A percentile compares a stretch with the other conserved stretches of the same genome.
These are phyloP conservation scores for Metschnikowia cubensis DNA, from an alignment of 805 yeast genomes.

Conservation along the genomic window DNA sequence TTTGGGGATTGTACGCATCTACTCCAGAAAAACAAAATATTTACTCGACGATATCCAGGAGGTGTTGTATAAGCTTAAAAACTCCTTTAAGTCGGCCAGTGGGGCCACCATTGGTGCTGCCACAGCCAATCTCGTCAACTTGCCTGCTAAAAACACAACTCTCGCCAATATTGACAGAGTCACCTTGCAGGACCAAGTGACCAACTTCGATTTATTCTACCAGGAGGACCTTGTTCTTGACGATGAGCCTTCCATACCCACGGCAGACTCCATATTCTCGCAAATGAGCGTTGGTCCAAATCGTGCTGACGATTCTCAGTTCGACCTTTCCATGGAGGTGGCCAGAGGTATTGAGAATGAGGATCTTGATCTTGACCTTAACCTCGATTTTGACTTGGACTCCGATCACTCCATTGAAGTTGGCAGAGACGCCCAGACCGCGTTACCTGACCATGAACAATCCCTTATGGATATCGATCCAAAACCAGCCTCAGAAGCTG, in stretches of 20 bases:
- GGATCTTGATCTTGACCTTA: slow-evolving; percentile 22
- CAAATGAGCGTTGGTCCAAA: slow-evolving; percentile 13
- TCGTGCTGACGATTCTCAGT: slow-evolving; percentile 22
- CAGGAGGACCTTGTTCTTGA: slow-evolving; percentile 53
- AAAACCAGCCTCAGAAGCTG: slow-evolving; percentile 1
- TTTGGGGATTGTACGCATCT: slow-evolving; percentile 82
- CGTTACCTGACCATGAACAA: slow-evolving; percentile 17
- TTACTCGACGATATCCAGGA: slow-evolving; percentile 75
- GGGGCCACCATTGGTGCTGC: slow-evolving; percentile 23
- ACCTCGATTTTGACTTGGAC: slow-evolving; percentile 52
- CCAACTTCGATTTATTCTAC: slow-evolving; percentile 68
- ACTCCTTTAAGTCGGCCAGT: slow-evolving; percentile 50
- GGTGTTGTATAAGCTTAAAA: slow-evolving; percentile 64
- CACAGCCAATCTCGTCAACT: slow-evolving; percentile 46
- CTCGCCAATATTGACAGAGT: slow-evolving; percentile 56
- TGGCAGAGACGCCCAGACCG: slow-evolving; percentile 42
- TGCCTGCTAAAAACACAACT: slow-evolving; percentile 59
- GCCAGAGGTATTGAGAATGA: slow-evolving; percentile 48
- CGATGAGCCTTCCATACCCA: slow-evolving; percentile 17
- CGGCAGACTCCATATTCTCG: slow-evolving; percentile 1
- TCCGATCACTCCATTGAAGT: slow-evolving; percentile 50
- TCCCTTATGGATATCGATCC: slow-evolving; percentile 14
- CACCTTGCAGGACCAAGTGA: slow-evolving; percentile 70
- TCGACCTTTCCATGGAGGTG: slow-evolving; percentile 62
- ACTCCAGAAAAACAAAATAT: slow-evolving; percentile 79